phyloP scores from a whole-genome alignment of 2,329 filamentous ascomycete species.

The Scopulariopsis brevicaulis region DNA sequence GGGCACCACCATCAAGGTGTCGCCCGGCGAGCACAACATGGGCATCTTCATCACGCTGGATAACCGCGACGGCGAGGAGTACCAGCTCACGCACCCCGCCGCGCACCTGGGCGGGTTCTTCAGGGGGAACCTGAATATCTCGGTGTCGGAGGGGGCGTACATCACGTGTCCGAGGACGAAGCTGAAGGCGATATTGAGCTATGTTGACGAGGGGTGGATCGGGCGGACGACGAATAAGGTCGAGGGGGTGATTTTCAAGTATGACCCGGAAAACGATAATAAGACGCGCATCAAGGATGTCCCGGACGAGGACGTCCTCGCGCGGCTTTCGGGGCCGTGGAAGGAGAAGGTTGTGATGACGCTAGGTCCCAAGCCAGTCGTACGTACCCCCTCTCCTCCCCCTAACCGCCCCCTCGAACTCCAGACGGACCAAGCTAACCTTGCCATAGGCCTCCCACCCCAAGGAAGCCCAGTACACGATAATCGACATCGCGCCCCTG shows the following conservation, averaged over 20 bases:
- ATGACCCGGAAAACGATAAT: conserved; percentile 77
- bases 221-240: conserved; percentile 86
- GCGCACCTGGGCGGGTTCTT: conserved; percentile 84
- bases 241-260: conserved; percentile 81
- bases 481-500: conserved; percentile 83
- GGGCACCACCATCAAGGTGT: conserved; percentile 84
- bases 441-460: conserved; percentile 32
- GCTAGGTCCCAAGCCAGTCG: conserved; percentile 46
- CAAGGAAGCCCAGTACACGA: conserved; percentile 52
- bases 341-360: conserved; percentile 57
- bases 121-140: conserved; percentile 77
- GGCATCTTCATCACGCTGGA: conserved; percentile 90
- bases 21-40: conserved; percentile 84
- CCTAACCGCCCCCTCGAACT: background rate
- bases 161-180: conserved; percentile 83
- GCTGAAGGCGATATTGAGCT: conserved; percentile 85
- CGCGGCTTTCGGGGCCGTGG: conserved; percentile 77
- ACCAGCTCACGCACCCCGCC: conserved; percentile 90
- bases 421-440: conserved; percentile 7
- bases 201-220: conserved; percentile 90
- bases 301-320: conserved; percentile 71
- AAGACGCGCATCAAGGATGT: conserved; percentile 76
- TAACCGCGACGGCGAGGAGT: conserved; percentile 74
- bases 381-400: conserved; percentile 27
- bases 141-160: conserved; percentile 81